A percentile compares a stretch with the other conserved stretches of the same genome.
These are phyloP conservation scores for Setaria italica DNA, from an alignment of 202 grass and related monocot genomes.

Conservation along the genomic window DNA sequence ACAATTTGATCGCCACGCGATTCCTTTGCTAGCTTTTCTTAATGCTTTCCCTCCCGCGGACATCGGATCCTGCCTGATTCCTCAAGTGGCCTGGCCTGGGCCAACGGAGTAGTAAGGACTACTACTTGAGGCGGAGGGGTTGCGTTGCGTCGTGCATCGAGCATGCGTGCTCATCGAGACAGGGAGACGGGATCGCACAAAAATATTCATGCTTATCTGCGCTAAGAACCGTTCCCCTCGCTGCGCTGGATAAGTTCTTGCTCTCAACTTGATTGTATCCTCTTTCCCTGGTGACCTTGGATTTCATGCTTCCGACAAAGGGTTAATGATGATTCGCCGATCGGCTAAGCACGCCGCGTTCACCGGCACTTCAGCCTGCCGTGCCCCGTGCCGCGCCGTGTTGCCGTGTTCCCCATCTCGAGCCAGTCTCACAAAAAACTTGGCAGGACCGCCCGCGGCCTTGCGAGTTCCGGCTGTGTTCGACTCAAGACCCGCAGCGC, in stretches of 20 bases:
- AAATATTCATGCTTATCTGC: conserved; percentile 47
- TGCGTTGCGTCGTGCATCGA: neutral
- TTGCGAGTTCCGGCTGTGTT: neutral
- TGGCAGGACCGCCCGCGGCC: neutral
- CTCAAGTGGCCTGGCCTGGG: neutral
- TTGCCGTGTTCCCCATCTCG: neutral
- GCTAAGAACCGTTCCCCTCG: neutral
- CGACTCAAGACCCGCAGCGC: neutral
- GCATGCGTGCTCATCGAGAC: conserved; percentile 4
- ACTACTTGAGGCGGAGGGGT: neutral
- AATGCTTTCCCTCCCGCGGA: neutral
- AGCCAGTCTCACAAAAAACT: no score
- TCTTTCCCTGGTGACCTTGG: neutral
- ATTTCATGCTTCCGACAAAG: no score
- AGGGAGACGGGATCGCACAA: neutral
- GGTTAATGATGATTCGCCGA: neutral
- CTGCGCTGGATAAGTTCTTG: conserved; percentile 16
- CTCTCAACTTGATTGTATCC: conserved; percentile 2
- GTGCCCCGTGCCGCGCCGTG: neutral
- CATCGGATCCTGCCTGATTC: neutral
- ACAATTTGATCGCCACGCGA: neutral
- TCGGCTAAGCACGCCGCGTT: neutral
- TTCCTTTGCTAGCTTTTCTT: conserved; percentile 5
- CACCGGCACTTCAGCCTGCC: neutral
- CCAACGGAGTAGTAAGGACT: neutral